These are phyloP conservation scores for Hericium alpestre DNA, from an alignment of 768 basidiomycete species.

Conservation along the genomic window DNA sequence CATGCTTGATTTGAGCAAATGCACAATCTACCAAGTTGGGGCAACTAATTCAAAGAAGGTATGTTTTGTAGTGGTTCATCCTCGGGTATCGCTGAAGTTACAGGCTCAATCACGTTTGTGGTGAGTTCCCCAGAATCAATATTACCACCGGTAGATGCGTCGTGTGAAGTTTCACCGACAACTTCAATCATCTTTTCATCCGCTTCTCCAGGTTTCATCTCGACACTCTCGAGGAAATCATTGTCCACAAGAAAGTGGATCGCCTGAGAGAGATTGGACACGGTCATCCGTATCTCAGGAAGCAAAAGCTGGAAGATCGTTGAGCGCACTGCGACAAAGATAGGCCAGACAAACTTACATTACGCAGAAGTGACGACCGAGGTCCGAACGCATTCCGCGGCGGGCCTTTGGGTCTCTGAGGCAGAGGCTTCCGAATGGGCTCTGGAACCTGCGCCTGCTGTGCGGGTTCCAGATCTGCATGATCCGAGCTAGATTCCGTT, in stretches of 20 bases:
- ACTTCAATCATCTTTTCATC: conserved; percentile 55
- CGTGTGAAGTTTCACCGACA: conserved; percentile 19
- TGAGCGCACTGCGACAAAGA: neutral
- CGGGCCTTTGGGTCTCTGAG: conserved; percentile 37
- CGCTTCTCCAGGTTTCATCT: conserved; percentile 71
- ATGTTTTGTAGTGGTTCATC: neutral
- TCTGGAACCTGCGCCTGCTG: conserved; percentile 3
- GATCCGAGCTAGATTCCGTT: too few species aligned
- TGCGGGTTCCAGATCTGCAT: neutral
- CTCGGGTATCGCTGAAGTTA: neutral
- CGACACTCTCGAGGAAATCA: conserved; percentile 73
- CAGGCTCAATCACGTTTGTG: neutral
- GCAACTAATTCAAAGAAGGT: neutral
- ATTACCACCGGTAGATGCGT: neutral
- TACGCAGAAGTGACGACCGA: conserved; percentile 65
- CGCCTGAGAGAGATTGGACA: conserved; percentile 88
- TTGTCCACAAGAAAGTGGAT: conserved; percentile 87
- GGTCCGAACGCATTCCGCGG: conserved; percentile 56
- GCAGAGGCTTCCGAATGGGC: conserved; percentile 15
- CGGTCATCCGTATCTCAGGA: conserved; percentile 78
- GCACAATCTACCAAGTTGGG: neutral
- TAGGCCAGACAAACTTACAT: conserved; percentile 38
- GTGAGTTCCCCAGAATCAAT: neutral
- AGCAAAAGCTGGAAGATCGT: conserved; percentile 48
- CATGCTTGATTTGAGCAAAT: neutral